A percentile compares a stretch with the other conserved stretches of the same genome.
These are phyloP conservation scores for Candida pseudoviswanathii DNA, from an alignment of 1,139 yeast genomes.

Conservation along the genomic window DNA sequence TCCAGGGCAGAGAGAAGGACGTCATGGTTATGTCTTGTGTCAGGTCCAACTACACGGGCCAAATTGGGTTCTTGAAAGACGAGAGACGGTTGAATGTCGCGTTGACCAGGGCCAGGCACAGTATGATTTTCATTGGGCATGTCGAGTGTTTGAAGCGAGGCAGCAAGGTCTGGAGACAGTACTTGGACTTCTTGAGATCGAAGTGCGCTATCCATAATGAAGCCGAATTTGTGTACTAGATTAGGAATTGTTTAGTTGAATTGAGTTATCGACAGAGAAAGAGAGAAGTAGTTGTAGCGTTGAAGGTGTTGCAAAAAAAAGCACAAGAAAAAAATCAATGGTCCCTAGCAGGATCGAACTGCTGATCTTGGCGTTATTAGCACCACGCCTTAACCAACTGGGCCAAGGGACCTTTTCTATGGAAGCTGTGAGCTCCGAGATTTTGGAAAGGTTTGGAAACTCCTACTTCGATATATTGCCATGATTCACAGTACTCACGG, in stretches of 20 bases:
- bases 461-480: no score
- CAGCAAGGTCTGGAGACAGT: conserved; percentile 55
- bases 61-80: conserved; percentile 61
- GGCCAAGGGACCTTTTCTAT: conserved; percentile 63
- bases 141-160: conserved; percentile 49
- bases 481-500: no score
- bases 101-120: conserved; percentile 62
- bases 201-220: conserved; percentile 16
- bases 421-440: no score
- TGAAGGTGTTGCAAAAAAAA: no score
- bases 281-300: no score
- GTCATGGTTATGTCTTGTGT: conserved; percentile 64
- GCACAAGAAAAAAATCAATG: conserved; percentile 29
- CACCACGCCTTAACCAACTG: conserved; percentile 92
- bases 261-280: no score
- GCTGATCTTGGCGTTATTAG: conserved; percentile 85
- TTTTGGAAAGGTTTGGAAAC: no score
- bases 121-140: conserved; percentile 60
- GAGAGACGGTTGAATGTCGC: conserved; percentile 64
- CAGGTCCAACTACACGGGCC: conserved; percentile 50
- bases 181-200: conserved; percentile 39
- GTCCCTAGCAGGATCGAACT: conserved; percentile 88
- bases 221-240: conserved; percentile 13
- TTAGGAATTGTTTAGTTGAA: no score
- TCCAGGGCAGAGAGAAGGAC: conserved; percentile 67